Percentiles rank a stretch among this genome's conserved stretches.
Evolutionary conservation across 352 stramenopile species (phyloP).

Genomic region (Globisporangium abappressorium): DNA sequence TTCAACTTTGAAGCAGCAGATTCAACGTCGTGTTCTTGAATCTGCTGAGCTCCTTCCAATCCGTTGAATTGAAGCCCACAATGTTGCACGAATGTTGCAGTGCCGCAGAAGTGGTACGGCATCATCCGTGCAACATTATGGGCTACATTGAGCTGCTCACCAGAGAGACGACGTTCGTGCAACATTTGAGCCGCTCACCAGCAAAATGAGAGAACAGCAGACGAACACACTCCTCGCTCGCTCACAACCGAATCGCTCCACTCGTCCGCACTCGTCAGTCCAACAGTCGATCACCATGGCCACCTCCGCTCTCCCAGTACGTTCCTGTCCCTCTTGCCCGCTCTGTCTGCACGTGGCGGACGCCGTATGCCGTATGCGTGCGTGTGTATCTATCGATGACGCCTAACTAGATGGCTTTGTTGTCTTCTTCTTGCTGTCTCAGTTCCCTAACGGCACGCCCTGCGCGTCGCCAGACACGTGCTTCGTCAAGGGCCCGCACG

Average conservation of each 20-base stretch:
- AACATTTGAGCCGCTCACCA: too few relatives aligned
- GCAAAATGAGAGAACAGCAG: not conserved
- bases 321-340: not conserved
- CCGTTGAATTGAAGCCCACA: not conserved
- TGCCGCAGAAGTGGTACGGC: too few relatives aligned
- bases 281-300: constrained; percentile 20
- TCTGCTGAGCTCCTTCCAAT: not conserved
- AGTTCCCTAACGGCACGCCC: constrained; percentile 29
- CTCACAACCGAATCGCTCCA: constrained; percentile 5
- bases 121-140: too few relatives aligned
- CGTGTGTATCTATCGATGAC: not conserved
- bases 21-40: constrained; percentile 4
- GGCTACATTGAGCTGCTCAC: too few relatives aligned
- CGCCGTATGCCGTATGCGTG: too few relatives aligned
- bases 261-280: not conserved
- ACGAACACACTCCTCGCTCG: not conserved
- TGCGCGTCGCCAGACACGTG: constrained; percentile 55
- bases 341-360: not conserved
- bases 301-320: constrained; percentile 27
- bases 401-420: not conserved
- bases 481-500: constrained; percentile 66
- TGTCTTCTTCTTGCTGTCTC: not conserved
- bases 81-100: not conserved
- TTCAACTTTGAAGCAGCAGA: too few relatives aligned
- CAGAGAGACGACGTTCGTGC: too few relatives aligned